A percentile compares a stretch with the other conserved stretches of the same genome.
Conservation (phyloP, 345 rosid genomes). For the Lepidium didymum region DNA sequence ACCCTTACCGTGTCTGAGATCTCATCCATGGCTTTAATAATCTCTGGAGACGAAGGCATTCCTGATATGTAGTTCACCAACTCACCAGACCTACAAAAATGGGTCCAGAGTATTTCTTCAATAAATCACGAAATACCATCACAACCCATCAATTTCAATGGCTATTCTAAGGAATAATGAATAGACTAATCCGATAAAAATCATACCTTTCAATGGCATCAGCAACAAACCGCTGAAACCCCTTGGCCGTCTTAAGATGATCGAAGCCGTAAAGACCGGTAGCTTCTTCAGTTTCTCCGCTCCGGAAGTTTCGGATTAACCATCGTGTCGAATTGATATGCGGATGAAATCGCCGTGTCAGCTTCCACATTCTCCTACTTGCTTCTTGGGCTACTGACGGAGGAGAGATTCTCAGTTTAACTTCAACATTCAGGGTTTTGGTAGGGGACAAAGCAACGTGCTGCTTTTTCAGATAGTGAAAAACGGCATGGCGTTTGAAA, state of each 20-base stretch:
- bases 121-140: not conserved
- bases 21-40: slow-evolving; percentile 84
- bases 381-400: slow-evolving; percentile 8
- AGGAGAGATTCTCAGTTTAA: not conserved
- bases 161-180: not conserved
- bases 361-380: slow-evolving; percentile 32
- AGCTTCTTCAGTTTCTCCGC: slow-evolving; percentile 29
- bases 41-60: slow-evolving; percentile 64
- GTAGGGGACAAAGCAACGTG: not conserved
- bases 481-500: not conserved
- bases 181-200: not conserved
- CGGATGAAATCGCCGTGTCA: slow-evolving; percentile 22
- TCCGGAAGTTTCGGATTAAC: slow-evolving; percentile 30
- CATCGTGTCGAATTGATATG: slow-evolving; percentile 14
- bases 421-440: not conserved
- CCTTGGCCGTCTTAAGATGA: slow-evolving; percentile 64
- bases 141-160: slow-evolving; percentile 6
- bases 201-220: slow-evolving; percentile 81
- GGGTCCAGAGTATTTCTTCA: not conserved
- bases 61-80: slow-evolving; percentile 54
- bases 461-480: not conserved
- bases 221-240: slow-evolving; percentile 80
- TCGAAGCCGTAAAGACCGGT: slow-evolving; percentile 84
- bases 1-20: slow-evolving; percentile 64
- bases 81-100: slow-evolving; percentile 55